These are phyloP conservation scores for Pharus latifolius DNA, from an alignment of 176 grass and related monocot genomes.

Conservation along the genomic window DNA sequence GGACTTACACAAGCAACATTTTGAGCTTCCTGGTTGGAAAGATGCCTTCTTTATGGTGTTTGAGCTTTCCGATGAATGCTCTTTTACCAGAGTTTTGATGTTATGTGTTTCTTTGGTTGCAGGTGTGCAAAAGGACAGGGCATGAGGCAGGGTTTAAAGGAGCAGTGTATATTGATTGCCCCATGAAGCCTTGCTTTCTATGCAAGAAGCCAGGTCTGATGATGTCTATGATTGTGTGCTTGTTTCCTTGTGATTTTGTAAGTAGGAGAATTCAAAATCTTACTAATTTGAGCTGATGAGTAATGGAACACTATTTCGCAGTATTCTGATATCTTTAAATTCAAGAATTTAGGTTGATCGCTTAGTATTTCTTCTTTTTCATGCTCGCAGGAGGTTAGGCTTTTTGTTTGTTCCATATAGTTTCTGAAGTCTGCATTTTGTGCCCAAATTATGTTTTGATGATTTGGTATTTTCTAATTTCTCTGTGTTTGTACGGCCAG, in stretches of 20 bases:
- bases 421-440: not conserved
- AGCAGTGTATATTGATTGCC: conserved; percentile 75
- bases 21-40: not conserved
- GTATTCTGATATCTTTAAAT: not conserved
- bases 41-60: not conserved
- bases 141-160: conserved; percentile 92
- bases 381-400: not conserved
- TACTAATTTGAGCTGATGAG: not conserved
- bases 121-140: conserved; percentile 78
- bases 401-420: not conserved
- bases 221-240: not conserved
- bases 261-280: not conserved
- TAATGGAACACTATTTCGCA: not conserved
- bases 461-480: not conserved
- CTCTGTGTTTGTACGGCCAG: not conserved
- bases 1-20: not conserved
- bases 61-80: not conserved
- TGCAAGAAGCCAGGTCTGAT: conserved; percentile 95
- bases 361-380: not conserved
- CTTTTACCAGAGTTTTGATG: not conserved
- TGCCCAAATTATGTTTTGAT: not conserved
- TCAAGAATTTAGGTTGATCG: not conserved
- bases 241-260: not conserved
- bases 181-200: conserved; percentile 92
- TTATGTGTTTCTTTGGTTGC: not conserved